phyloP scores from a whole-genome alignment of 2,329 filamentous ascomycete genomes.

The Escovopsis sp. region DNA sequence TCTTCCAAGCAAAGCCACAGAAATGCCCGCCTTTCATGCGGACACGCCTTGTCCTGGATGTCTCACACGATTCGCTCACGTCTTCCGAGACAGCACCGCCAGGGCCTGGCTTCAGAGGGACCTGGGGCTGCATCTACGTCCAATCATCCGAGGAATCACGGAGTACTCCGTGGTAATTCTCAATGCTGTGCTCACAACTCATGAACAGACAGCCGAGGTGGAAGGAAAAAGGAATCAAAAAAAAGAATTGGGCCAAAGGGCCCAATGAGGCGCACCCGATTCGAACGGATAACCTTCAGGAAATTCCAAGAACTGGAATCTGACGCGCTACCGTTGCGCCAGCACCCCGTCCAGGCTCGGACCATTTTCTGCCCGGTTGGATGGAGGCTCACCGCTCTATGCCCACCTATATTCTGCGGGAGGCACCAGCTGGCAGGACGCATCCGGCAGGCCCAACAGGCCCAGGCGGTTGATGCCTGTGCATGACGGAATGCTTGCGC shows the following conservation, averaged over 20 bases:
- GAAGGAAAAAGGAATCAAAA: not conserved
- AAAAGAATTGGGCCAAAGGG: not conserved
- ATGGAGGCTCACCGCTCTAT: not conserved
- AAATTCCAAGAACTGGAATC: not conserved
- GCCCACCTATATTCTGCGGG: not conserved
- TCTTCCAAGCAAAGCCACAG: not conserved
- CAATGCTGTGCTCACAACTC: not conserved
- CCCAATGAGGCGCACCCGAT: not conserved
- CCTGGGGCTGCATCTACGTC: too few species aligned
- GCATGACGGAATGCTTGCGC: slow-evolving; percentile 11
- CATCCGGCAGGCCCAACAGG: slow-evolving; percentile 3
- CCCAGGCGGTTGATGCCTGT: slow-evolving; percentile 5
- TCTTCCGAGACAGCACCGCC: too few species aligned
- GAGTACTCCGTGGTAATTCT: too few species aligned
- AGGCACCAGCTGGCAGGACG: not conserved
- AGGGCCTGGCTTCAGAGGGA: too few species aligned
- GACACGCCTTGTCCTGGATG: too few species aligned
- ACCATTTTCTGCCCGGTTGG: not conserved
- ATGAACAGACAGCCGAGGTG: too few species aligned
- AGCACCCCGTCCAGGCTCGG: not conserved
- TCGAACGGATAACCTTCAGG: not conserved
- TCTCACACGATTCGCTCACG: too few species aligned
- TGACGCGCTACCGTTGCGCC: not conserved
- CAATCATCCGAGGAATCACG: too few species aligned
- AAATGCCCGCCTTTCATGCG: too few species aligned